A percentile compares a stretch with the other conserved stretches of the same genome.
phyloP scores from a whole-genome alignment of 2,329 filamentous ascomycete species.

The Alternaria rosae region DNA sequence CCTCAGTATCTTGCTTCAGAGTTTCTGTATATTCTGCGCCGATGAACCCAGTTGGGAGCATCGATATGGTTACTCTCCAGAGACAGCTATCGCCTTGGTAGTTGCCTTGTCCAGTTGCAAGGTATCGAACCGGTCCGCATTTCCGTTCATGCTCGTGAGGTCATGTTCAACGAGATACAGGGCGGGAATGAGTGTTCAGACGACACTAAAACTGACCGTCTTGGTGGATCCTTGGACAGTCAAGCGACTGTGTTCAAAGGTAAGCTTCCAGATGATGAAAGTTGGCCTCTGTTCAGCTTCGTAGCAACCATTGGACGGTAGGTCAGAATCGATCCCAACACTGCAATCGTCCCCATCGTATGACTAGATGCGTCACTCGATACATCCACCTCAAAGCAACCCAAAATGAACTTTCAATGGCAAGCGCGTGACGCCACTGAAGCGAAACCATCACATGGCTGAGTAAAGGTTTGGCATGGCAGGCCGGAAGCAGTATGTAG shows the following conservation, averaged over 20 bases:
- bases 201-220: background rate
- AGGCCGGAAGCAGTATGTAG: background rate
- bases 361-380: background rate
- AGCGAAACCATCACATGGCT: background rate
- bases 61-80: background rate
- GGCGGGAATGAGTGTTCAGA: background rate
- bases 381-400: background rate
- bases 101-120: background rate
- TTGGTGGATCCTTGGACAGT: background rate
- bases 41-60: background rate
- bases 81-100: background rate
- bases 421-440: background rate
- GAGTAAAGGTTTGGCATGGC: background rate
- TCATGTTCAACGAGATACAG: background rate
- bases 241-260: background rate
- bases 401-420: background rate
- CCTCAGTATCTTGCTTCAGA: no score
- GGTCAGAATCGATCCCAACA: background rate
- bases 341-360: background rate
- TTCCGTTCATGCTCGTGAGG: background rate
- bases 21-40: background rate
- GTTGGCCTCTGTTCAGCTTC: background rate
- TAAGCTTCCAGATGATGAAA: background rate
- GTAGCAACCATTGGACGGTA: background rate
- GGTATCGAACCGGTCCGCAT: background rate